A percentile compares a stretch with the other conserved stretches of the same genome.
These are phyloP conservation scores for Luffa aegyptiaca DNA, from an alignment of 306 rosid genomes.

Conservation along the genomic window DNA sequence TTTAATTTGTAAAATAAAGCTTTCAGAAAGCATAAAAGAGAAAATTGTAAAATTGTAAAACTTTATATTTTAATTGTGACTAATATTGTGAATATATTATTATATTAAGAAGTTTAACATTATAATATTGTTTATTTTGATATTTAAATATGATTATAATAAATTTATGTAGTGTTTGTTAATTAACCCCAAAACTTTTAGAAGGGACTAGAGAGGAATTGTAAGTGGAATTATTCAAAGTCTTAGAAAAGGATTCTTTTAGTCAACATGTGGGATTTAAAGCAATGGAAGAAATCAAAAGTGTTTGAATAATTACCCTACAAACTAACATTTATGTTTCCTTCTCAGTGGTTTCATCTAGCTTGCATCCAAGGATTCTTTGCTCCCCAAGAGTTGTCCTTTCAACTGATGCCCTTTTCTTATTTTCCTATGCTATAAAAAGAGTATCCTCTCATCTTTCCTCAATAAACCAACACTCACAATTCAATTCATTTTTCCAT, in stretches of 20 bases:
- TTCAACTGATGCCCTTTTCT: neutral
- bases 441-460: neutral
- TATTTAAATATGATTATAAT: too few relatives aligned
- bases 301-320: neutral
- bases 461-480: neutral
- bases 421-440: neutral
- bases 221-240: neutral
- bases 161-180: too few relatives aligned
- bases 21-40: too few relatives aligned
- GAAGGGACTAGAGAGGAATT: too few relatives aligned
- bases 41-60: too few relatives aligned
- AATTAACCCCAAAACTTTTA: too few relatives aligned
- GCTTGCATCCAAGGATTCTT: neutral
- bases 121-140: too few relatives aligned
- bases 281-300: neutral
- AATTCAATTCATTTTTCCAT: neutral
- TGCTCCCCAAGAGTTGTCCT: neutral
- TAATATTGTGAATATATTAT: too few relatives aligned
- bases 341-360: neutral
- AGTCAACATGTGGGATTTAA: neutral
- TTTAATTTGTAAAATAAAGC: too few relatives aligned
- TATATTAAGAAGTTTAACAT: too few relatives aligned
- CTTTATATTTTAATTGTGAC: too few relatives aligned
- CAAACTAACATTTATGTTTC: neutral
- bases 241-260: neutral